Conservation (phyloP, 164 flowering plant species). For the Magnolia sinica region DNA sequence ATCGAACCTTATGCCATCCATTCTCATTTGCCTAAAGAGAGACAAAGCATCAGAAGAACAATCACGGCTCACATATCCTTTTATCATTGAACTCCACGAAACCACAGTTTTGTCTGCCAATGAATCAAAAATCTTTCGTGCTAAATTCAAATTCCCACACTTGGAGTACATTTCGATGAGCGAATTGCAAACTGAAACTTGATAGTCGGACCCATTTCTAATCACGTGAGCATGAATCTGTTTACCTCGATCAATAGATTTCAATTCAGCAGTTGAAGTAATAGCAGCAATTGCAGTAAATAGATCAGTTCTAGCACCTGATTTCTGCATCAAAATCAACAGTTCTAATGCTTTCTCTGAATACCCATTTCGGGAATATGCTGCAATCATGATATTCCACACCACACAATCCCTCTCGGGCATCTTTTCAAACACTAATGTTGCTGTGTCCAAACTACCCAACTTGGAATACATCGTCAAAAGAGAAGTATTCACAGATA, state of each 20-base stretch:
- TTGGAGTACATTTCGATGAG: conserved; percentile 61
- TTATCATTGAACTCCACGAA: conserved; percentile 61
- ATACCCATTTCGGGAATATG: conserved; percentile 35
- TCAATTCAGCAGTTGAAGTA: conserved; percentile 45
- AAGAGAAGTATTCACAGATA: conserved; percentile 46
- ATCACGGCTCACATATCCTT: conserved; percentile 41
- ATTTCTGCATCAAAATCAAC: conserved; percentile 36
- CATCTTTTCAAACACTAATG: conserved; percentile 40
- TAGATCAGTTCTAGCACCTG: conserved; percentile 42
- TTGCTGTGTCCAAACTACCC: conserved; percentile 34
- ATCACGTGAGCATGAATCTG: conserved; percentile 52
- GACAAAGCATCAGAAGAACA: conserved; percentile 36
- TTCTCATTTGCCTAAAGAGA: conserved; percentile 43
- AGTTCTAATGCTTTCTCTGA: conserved; percentile 36
- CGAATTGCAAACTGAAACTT: conserved; percentile 50
- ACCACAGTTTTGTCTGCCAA: conserved; percentile 34
- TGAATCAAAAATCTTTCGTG: conserved; percentile 36
- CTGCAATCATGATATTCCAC: conserved; percentile 58
- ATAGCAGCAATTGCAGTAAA: conserved; percentile 46
- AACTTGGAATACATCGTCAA: conserved; percentile 52
- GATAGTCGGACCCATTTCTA: conserved; percentile 39
- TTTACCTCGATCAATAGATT: conserved; percentile 34
- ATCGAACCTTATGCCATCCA: conserved; percentile 39
- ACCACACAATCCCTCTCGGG: conserved; percentile 43
- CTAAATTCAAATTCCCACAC: conserved; percentile 30